Conservation (phyloP, 2,329 filamentous ascomycete genomes). For the Diplodia mutila region DNA sequence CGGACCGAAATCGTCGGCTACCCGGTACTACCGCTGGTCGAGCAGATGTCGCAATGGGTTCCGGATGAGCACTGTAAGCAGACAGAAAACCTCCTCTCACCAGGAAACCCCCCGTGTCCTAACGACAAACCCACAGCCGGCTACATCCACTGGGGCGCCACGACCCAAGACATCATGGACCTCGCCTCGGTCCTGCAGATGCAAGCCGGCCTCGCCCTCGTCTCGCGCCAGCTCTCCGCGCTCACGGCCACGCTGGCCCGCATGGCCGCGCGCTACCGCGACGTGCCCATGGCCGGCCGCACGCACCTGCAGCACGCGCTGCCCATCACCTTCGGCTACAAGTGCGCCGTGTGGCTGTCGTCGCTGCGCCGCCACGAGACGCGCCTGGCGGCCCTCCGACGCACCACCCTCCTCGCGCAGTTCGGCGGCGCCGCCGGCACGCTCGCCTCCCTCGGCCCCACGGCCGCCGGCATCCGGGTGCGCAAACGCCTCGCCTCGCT, state of each 20-base stretch:
- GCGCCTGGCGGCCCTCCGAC: conserved; percentile 52
- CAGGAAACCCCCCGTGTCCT: conserved; percentile 29
- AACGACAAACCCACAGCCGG: conserved; percentile 30
- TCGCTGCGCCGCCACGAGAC: conserved; percentile 54
- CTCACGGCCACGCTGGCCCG: conserved; percentile 49
- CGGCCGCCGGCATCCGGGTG: conserved; percentile 54
- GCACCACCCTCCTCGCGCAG: conserved; percentile 56
- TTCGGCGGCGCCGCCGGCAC: conserved; percentile 62
- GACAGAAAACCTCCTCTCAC: not conserved
- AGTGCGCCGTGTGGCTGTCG: conserved; percentile 60
- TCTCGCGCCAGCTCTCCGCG: conserved; percentile 50
- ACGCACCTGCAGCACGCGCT: conserved; percentile 63
- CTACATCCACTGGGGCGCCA: conserved; percentile 63
- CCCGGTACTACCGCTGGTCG: conserved; percentile 56
- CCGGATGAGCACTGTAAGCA: conserved; percentile 39
- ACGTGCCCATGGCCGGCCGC: conserved; percentile 61
- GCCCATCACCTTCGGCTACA: conserved; percentile 62
- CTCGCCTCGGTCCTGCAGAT: conserved; percentile 59
- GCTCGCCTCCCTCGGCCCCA: conserved; percentile 51
- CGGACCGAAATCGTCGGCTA: conserved; percentile 60
- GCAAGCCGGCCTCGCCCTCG: conserved; percentile 53
- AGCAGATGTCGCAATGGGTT: conserved; percentile 49
- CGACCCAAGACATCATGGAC: conserved; percentile 65
- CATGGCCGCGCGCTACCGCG: conserved; percentile 52
- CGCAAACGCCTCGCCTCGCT: conserved; percentile 55